Evolutionary conservation across 2,329 filamentous ascomycete genomes (phyloP).

Genomic region (Neopestalotiopsis sp.): DNA sequence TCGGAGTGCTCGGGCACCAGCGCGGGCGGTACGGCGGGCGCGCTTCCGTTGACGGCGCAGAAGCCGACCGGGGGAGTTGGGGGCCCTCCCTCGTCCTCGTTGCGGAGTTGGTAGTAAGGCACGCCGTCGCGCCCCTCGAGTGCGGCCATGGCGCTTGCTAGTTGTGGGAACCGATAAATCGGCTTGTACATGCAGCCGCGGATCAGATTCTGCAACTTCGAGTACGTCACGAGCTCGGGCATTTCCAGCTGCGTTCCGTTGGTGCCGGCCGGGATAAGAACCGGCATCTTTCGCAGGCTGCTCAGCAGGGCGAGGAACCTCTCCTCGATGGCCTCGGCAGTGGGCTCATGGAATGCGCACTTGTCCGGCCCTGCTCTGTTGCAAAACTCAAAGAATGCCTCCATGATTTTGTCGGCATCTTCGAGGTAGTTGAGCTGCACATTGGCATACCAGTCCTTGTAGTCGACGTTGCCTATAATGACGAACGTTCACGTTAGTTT

Average conservation of each 20-base stretch:
- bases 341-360: slow-evolving; percentile 49
- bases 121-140: slow-evolving; percentile 51
- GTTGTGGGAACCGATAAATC: slow-evolving; percentile 43
- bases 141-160: slow-evolving; percentile 49
- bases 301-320: slow-evolving; percentile 47
- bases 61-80: slow-evolving; percentile 24
- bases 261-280: slow-evolving; percentile 43
- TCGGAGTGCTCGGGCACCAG: slow-evolving; percentile 38
- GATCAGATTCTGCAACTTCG: slow-evolving; percentile 49
- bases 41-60: slow-evolving; percentile 37
- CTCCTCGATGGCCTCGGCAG: slow-evolving; percentile 43
- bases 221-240: slow-evolving; percentile 57
- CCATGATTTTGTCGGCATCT: slow-evolving; percentile 38
- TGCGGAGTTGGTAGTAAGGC: slow-evolving; percentile 44
- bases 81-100: slow-evolving; percentile 15
- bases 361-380: slow-evolving; percentile 53
- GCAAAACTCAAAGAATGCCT: slow-evolving; percentile 60
- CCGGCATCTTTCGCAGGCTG: slow-evolving; percentile 46
- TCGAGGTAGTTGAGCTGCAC: slow-evolving; percentile 39
- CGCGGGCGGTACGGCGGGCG: slow-evolving; percentile 40
- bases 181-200: slow-evolving; percentile 52
- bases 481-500: neutral
- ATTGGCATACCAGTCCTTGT: slow-evolving; percentile 58
- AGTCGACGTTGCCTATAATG: slow-evolving; percentile 51
- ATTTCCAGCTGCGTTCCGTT: slow-evolving; percentile 41